Evolutionary conservation across 2,329 filamentous ascomycete genomes (phyloP).

Genomic region (Colletotrichum cereale): DNA sequence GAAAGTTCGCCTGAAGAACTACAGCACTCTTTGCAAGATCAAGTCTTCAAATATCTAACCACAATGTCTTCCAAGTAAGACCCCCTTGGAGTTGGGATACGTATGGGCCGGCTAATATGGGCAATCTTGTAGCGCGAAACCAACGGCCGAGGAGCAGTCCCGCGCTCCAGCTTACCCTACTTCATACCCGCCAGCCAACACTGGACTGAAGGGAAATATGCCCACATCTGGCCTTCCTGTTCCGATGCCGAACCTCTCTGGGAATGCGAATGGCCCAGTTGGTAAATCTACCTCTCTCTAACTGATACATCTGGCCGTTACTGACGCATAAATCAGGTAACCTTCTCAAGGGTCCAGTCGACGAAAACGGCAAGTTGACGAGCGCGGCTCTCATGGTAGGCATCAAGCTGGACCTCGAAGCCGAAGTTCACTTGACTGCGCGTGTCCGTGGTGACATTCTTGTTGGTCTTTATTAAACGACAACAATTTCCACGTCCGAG

Average conservation of each 20-base stretch:
- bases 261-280: conserved; percentile 49
- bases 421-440: conserved; percentile 72
- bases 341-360: conserved; percentile 68
- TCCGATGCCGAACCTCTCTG: conserved; percentile 53
- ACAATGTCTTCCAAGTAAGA: conserved; percentile 38
- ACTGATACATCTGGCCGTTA: neutral
- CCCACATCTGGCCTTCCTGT: conserved; percentile 22
- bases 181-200: conserved; percentile 31
- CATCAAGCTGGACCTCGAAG: conserved; percentile 74
- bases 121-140: conserved; percentile 17
- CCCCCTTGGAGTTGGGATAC: neutral
- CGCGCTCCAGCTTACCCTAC: conserved; percentile 34
- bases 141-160: conserved; percentile 18
- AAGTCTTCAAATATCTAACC: conserved; percentile 34
- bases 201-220: conserved; percentile 25
- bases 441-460: conserved; percentile 71
- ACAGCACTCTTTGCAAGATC: conserved; percentile 30
- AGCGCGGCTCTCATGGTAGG: conserved; percentile 69
- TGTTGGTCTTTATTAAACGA: conserved; percentile 64
- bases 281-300: conserved; percentile 40
- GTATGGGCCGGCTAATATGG: neutral
- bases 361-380: conserved; percentile 69
- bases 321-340: conserved; percentile 53
- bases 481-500: neutral
- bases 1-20: conserved; percentile 33